phyloP scores from a whole-genome alignment of 495 filamentous ascomycete genomes.

The Xylaria acuta region DNA sequence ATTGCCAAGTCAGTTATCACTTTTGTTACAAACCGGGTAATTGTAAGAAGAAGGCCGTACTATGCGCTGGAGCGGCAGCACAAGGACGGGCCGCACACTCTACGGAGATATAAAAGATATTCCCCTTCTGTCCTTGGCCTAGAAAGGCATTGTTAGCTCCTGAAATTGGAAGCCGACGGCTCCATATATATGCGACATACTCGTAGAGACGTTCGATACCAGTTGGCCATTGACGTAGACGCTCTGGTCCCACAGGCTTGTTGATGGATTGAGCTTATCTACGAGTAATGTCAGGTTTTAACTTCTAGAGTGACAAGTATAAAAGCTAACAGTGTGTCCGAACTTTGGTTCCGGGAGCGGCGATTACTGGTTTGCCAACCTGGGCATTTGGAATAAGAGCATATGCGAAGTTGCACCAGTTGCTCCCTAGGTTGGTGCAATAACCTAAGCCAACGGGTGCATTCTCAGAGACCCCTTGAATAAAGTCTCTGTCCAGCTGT shows the following conservation, averaged over 20 bases:
- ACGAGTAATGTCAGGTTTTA: background rate
- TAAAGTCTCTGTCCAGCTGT: conserved; percentile 24
- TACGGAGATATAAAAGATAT: conserved; percentile 22
- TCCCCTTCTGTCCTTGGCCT: conserved; percentile 25
- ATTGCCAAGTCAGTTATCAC: background rate
- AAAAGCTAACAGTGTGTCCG: conserved; percentile 21
- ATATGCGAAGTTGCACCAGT: conserved; percentile 28
- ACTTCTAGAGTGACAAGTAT: background rate
- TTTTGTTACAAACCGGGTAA: background rate
- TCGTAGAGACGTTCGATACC: conserved; percentile 22
- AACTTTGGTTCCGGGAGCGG: conserved; percentile 15
- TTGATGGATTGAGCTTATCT: conserved; percentile 24
- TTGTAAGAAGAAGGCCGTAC: conserved; percentile 1
- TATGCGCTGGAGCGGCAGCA: conserved; percentile 22
- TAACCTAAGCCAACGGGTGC: conserved; percentile 19
- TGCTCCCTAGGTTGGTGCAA: conserved; percentile 19
- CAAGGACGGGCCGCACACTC: conserved; percentile 18
- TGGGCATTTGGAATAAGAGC: conserved; percentile 13
- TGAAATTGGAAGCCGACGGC: background rate
- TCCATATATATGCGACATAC: background rate
- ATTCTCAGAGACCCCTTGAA: conserved; percentile 24
- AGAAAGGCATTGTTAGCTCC: background rate
- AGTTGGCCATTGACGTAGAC: conserved; percentile 18
- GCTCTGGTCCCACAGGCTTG: conserved; percentile 21
- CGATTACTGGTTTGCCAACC: conserved; percentile 12